These are phyloP conservation scores for Cordyceps cicadae DNA, from an alignment of 2,329 filamentous ascomycete genomes.

Conservation along the genomic window DNA sequence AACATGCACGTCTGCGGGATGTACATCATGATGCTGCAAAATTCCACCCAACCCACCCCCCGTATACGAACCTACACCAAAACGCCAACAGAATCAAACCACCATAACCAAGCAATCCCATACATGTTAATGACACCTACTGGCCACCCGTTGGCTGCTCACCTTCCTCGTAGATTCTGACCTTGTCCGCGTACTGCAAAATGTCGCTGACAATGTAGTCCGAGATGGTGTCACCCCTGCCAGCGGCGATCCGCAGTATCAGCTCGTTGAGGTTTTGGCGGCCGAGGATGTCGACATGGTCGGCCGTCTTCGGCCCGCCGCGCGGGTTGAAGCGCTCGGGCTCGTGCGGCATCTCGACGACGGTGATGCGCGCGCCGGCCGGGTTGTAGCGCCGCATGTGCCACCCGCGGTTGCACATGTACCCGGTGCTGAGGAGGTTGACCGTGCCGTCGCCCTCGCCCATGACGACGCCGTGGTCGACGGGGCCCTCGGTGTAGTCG, in stretches of 20 bases:
- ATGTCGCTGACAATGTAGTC: conserved; percentile 78
- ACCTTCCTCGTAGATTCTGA: conserved; percentile 68
- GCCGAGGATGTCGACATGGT: conserved; percentile 94
- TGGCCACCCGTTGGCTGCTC: background rate
- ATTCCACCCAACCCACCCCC: background rate
- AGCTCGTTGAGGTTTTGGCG: conserved; percentile 84
- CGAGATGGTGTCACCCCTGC: conserved; percentile 69
- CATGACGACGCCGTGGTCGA: conserved; percentile 87
- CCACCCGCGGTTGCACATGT: conserved; percentile 97
- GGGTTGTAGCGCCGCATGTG: conserved; percentile 90
- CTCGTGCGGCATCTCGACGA: conserved; percentile 94
- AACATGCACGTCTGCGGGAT: background rate
- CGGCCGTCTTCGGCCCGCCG: conserved; percentile 62
- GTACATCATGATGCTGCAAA: background rate
- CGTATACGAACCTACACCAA: background rate
- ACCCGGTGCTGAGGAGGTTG: conserved; percentile 81
- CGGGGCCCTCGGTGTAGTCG: conserved; percentile 46
- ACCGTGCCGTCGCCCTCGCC: conserved; percentile 96
- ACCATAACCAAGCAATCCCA: background rate
- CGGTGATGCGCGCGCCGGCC: conserved; percentile 68
- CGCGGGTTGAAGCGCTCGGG: conserved; percentile 85
- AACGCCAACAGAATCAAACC: background rate
- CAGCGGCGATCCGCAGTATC: conserved; percentile 77
- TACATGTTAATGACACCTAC: background rate
- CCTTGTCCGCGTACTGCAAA: conserved; percentile 68